These are phyloP conservation scores for Cordia subcordata DNA, from an alignment of 257 asterid genomes.

Conservation along the genomic window DNA sequence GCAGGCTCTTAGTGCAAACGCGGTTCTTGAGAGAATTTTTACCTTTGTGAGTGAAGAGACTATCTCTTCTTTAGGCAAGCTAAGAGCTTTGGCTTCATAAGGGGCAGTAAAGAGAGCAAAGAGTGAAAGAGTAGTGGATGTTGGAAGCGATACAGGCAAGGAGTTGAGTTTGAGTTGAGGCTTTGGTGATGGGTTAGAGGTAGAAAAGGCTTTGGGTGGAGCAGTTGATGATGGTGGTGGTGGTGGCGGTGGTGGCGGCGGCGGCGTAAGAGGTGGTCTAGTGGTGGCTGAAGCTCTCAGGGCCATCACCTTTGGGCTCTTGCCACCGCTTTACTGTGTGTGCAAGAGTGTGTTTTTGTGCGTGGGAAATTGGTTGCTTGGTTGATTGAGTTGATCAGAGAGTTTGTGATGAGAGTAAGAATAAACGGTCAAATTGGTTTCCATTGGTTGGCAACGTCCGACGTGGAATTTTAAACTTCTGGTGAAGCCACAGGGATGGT, in stretches of 20 bases:
- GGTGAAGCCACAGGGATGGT: neutral
- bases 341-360: neutral
- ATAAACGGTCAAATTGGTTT: conserved; percentile 7
- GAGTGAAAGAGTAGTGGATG: conserved; percentile 57
- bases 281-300: conserved; percentile 81
- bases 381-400: neutral
- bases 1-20: no score
- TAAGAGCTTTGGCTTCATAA: conserved; percentile 59
- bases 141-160: conserved; percentile 34
- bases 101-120: conserved; percentile 54
- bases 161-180: conserved; percentile 24
- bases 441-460: conserved; percentile 13
- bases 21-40: neutral
- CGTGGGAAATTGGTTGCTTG: conserved; percentile 1
- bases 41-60: conserved; percentile 89
- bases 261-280: conserved; percentile 40
- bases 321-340: conserved; percentile 18
- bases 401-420: conserved; percentile 23
- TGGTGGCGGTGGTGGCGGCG: conserved; percentile 25
- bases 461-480: conserved; percentile 12
- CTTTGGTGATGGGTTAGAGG: conserved; percentile 32
- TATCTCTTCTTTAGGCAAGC: conserved; percentile 74
- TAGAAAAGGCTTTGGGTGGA: conserved; percentile 11
- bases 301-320: conserved; percentile 52
- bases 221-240: conserved; percentile 21